Percentiles rank a stretch among this genome's conserved stretches.
Evolutionary conservation across 768 basidiomycete genomes (phyloP).

Genomic region (Hypholoma sublateritium): DNA sequence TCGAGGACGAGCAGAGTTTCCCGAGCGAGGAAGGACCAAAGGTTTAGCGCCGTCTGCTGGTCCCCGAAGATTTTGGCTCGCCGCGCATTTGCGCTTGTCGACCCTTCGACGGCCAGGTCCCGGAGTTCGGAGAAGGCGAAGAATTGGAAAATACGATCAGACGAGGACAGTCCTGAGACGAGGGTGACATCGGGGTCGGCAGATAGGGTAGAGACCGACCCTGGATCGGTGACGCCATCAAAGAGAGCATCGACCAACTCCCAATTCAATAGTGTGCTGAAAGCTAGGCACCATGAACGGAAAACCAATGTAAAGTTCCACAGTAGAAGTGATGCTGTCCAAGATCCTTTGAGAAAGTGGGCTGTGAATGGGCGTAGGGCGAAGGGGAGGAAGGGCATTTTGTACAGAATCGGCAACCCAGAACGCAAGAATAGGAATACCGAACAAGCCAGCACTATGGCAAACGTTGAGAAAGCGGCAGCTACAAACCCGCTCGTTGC

Average conservation of each 20-base stretch:
- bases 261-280: constrained; percentile 58
- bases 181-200: constrained; percentile 56
- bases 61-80: constrained; percentile 65
- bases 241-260: constrained; percentile 63
- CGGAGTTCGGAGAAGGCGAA: constrained; percentile 68
- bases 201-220: constrained; percentile 42
- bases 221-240: constrained; percentile 58
- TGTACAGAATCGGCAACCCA: constrained; percentile 50
- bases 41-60: constrained; percentile 59
- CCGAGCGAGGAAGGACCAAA: constrained; percentile 64
- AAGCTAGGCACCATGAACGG: constrained; percentile 49
- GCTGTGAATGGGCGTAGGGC: constrained; percentile 60
- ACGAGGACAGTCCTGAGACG: constrained; percentile 63
- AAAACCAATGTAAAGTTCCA: constrained; percentile 43
- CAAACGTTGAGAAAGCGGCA: constrained; percentile 38
- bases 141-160: constrained; percentile 51
- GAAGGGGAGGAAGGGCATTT: constrained; percentile 49
- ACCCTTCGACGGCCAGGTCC: constrained; percentile 45
- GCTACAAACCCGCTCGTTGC: constrained; percentile 36
- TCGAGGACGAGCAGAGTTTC: constrained; percentile 63
- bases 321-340: constrained; percentile 51
- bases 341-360: constrained; percentile 61
- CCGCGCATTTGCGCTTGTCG: constrained; percentile 37
- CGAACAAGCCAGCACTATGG: constrained; percentile 35
- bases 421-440: constrained; percentile 51